Evolutionary conservation across 2,329 filamentous ascomycete species (phyloP).

Genomic region (Nothopassalora personata): DNA sequence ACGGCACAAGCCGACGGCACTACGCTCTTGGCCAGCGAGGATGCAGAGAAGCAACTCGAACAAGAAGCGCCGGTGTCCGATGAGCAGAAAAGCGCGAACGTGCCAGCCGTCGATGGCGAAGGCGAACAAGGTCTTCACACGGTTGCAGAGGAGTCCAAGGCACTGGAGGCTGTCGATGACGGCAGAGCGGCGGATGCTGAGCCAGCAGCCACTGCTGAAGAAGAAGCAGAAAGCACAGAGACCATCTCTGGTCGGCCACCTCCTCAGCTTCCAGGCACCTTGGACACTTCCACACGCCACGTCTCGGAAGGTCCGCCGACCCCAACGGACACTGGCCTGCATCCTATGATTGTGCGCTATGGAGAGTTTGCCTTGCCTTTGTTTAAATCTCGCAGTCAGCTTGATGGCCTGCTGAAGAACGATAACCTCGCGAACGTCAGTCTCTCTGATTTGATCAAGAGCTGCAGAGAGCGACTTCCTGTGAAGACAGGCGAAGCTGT

Average conservation of each 20-base stretch:
- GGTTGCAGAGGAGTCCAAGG: background rate
- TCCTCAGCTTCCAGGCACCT: constrained; percentile 10
- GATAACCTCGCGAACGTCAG: constrained; percentile 49
- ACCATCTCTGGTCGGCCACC: background rate
- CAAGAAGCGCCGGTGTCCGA: background rate
- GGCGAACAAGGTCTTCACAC: background rate
- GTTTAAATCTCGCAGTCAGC: constrained; percentile 52
- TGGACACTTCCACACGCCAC: constrained; percentile 9
- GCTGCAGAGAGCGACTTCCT: constrained; percentile 43
- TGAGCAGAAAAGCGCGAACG: background rate
- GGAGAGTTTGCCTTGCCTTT: constrained; percentile 52
- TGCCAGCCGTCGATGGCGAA: background rate
- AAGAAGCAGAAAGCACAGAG: constrained; percentile 2
- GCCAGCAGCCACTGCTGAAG: background rate
- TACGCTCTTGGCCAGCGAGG: background rate
- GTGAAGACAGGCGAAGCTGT: constrained; percentile 51
- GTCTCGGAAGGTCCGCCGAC: constrained; percentile 26
- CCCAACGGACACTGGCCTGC: constrained; percentile 34
- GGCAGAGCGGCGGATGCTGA: background rate
- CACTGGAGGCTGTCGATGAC: background rate
- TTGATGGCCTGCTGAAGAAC: constrained; percentile 54
- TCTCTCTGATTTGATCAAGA: constrained; percentile 51
- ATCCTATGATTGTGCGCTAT: constrained; percentile 53
- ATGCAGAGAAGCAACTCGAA: background rate
- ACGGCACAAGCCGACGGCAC: background rate